These are phyloP conservation scores for Talaromyces sp. DNA, from an alignment of 2,329 filamentous ascomycete species.

Conservation along the genomic window DNA sequence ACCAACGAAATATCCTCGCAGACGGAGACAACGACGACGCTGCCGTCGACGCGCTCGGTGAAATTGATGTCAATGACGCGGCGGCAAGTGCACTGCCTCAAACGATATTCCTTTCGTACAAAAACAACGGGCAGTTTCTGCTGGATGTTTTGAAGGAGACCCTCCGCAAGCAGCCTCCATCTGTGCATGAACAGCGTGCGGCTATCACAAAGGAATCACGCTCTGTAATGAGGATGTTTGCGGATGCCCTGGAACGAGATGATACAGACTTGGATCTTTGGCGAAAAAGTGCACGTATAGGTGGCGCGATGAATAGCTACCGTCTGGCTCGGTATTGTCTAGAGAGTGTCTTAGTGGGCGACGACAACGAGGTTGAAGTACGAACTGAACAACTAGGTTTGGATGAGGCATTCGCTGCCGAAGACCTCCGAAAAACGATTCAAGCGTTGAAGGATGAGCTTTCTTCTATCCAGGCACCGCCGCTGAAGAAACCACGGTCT, in stretches of 20 bases:
- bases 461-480: conserved; percentile 51
- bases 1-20: conserved; percentile 63
- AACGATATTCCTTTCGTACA: conserved; percentile 88
- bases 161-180: conserved; percentile 25
- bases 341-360: conserved; percentile 61
- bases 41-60: conserved; percentile 35
- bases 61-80: conserved; percentile 65
- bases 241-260: conserved; percentile 62
- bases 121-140: conserved; percentile 89
- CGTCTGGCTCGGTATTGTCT: conserved; percentile 60
- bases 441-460: conserved; percentile 53
- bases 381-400: conserved; percentile 57
- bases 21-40: conserved; percentile 34
- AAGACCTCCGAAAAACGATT: conserved; percentile 51
- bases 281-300: conserved; percentile 58
- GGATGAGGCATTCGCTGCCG: conserved; percentile 53
- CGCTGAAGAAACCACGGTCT: conserved; percentile 48
- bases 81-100: conserved; percentile 79
- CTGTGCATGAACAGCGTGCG: conserved; percentile 19
- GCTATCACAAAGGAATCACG: conserved; percentile 37
- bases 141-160: conserved; percentile 68
- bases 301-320: conserved; percentile 55
- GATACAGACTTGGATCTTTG: conserved; percentile 63
- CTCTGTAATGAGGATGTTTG: conserved; percentile 53
- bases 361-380: conserved; percentile 55